These are phyloP conservation scores for Amaranthus hypochondriacus DNA, from an alignment of 148 eudicot genomes.

Conservation along the genomic window DNA sequence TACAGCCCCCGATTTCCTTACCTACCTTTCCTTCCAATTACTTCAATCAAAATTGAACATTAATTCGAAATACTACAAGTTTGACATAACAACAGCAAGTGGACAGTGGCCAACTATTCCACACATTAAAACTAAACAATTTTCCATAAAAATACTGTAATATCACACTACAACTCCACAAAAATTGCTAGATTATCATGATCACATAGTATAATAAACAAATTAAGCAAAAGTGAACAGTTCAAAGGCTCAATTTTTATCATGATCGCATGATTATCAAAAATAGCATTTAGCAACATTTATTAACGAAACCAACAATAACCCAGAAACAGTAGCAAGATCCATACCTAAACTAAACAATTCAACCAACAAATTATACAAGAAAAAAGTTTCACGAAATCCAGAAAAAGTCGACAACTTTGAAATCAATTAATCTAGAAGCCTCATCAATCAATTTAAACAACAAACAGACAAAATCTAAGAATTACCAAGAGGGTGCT, in stretches of 20 bases:
- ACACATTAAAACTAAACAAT: no score
- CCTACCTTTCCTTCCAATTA: no score
- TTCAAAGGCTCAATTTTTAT: no score
- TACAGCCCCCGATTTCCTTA: no score
- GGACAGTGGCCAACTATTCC: no score
- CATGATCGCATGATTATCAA: no score
- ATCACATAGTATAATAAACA: neutral
- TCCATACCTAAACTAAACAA: neutral
- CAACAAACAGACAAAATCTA: slow-evolving; percentile 7
- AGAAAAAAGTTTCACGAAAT: neutral
- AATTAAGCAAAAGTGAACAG: neutral
- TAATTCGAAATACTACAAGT: no score
- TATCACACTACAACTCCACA: no score
- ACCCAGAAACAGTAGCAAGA: neutral
- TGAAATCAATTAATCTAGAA: neutral
- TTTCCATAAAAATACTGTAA: no score
- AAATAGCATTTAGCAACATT: no score
- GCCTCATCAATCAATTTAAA: neutral
- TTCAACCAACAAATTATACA: neutral
- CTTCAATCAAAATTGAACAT: no score
- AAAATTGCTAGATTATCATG: neutral
- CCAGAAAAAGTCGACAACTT: neutral
- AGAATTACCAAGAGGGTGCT: slow-evolving; percentile 70
- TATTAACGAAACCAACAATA: neutral
- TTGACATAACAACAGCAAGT: no score